phyloP scores from a whole-genome alignment of 768 basidiomycete species.

The Russula compacta region DNA sequence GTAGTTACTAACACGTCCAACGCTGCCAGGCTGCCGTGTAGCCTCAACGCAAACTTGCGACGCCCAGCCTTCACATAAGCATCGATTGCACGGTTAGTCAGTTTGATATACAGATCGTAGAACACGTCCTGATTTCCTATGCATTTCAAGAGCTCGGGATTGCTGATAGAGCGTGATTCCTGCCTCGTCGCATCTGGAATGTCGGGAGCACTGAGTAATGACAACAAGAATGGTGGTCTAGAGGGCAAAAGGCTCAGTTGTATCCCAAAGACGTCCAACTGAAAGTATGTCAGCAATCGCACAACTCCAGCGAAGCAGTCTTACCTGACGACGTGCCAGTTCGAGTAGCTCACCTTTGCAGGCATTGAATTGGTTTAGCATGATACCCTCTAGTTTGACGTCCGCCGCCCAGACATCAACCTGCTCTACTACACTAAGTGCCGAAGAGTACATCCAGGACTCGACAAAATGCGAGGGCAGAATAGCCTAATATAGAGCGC shows the following conservation, averaged over 20 bases:
- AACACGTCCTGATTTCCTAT: constrained; percentile 51
- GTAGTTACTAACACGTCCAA: constrained; percentile 69
- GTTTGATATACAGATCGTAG: constrained; percentile 63
- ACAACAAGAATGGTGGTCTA: constrained; percentile 61
- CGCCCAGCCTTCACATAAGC: constrained; percentile 78
- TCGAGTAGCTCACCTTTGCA: constrained; percentile 85
- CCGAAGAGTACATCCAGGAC: constrained; percentile 89
- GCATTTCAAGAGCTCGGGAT: constrained; percentile 50
- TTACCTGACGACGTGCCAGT: constrained; percentile 74
- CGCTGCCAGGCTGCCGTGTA: constrained; percentile 81
- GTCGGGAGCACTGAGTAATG: constrained; percentile 25
- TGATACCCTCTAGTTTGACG: constrained; percentile 38
- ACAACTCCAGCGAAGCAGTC: not conserved
- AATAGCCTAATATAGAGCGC: constrained; percentile 30
- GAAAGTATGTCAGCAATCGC: constrained; percentile 1
- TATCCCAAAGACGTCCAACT: constrained; percentile 86
- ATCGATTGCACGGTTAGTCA: constrained; percentile 78
- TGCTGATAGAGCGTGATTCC: constrained; percentile 39
- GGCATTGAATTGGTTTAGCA: constrained; percentile 50
- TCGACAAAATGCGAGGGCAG: constrained; percentile 73
- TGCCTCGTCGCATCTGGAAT: constrained; percentile 20
- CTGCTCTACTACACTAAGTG: constrained; percentile 72
- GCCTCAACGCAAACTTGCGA: constrained; percentile 73
- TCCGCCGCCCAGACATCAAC: constrained; percentile 63
- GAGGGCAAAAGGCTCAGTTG: constrained; percentile 60